Conservation (phyloP, 1,139 yeast species). For the Candida dubliniensis region DNA sequence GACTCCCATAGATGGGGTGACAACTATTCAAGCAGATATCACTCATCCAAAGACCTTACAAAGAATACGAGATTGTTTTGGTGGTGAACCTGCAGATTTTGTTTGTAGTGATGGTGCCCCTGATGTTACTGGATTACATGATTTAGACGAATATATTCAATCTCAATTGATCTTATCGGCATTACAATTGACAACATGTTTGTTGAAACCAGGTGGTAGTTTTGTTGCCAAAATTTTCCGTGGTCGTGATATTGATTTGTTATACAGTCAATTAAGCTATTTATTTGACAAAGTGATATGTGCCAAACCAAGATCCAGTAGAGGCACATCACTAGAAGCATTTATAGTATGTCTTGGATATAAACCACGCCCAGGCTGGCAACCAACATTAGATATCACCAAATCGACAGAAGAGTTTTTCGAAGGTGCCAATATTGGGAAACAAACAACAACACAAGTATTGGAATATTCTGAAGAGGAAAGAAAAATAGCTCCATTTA, state of each 20-base stretch:
- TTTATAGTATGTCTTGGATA: constrained; percentile 91
- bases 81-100: constrained; percentile 90
- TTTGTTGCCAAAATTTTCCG: constrained; percentile 96
- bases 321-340: constrained; percentile 92
- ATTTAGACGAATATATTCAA: constrained; percentile 93
- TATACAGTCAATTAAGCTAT: constrained; percentile 84
- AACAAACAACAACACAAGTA: background rate
- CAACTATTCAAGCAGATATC: constrained; percentile 90
- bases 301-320: constrained; percentile 92
- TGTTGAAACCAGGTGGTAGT: constrained; percentile 83
- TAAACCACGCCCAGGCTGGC: constrained; percentile 79
- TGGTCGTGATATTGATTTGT: constrained; percentile 89
- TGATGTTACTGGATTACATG: constrained; percentile 96
- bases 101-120: constrained; percentile 99
- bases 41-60: constrained; percentile 89
- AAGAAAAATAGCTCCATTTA: constrained; percentile 76
- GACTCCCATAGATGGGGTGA: constrained; percentile 90
- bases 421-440: constrained; percentile 60
- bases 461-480: constrained; percentile 25
- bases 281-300: constrained; percentile 85
- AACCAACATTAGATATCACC: constrained; percentile 57
- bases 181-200: constrained; percentile 83
- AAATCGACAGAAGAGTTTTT: constrained; percentile 81
- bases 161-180: constrained; percentile 93
- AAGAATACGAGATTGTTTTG: constrained; percentile 74